These are phyloP conservation scores for Circinella umbellata DNA, from an alignment of 371 early-diverging fungal species.

Conservation along the genomic window DNA sequence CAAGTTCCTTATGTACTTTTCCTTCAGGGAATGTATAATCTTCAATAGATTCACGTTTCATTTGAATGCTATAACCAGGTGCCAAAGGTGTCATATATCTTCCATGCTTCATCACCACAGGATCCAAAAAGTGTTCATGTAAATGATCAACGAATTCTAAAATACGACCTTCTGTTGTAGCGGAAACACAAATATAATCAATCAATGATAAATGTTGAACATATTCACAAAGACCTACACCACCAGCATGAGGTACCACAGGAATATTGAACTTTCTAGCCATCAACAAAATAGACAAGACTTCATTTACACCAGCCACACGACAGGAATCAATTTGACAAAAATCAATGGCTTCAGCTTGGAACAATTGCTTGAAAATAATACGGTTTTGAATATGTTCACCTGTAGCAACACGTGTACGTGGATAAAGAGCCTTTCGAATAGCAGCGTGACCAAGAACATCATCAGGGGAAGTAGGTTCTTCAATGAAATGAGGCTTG, in stretches of 20 bases:
- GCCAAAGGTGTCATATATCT: constrained; percentile 43
- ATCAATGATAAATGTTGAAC: constrained; percentile 57
- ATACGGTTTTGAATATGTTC: constrained; percentile 59
- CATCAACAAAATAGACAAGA: constrained; percentile 57
- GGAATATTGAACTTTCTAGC: constrained; percentile 56
- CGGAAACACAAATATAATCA: constrained; percentile 55
- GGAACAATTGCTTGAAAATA: constrained; percentile 59
- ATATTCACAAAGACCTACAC: constrained; percentile 55
- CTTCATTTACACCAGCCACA: constrained; percentile 56
- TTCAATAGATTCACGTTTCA: constrained; percentile 55
- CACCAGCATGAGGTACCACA: constrained; percentile 58
- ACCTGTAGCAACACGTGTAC: constrained; percentile 54
- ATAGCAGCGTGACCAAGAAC: constrained; percentile 56
- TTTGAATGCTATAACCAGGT: constrained; percentile 54
- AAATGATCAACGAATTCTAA: constrained; percentile 58
- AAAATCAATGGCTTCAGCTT: constrained; percentile 55
- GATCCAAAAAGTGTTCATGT: constrained; percentile 55
- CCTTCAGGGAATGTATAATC: constrained; percentile 54
- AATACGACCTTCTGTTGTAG: constrained; percentile 45
- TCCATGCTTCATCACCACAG: constrained; percentile 50
- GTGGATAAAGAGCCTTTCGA: constrained; percentile 55
- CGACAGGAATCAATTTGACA: constrained; percentile 60
- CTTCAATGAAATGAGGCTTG: constrained; percentile 60
- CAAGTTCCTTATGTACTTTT: constrained; percentile 34
- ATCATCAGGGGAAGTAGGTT: constrained; percentile 61